Conservation (phyloP, 116 monocot species). For the Posidonia oceanica region DNA sequence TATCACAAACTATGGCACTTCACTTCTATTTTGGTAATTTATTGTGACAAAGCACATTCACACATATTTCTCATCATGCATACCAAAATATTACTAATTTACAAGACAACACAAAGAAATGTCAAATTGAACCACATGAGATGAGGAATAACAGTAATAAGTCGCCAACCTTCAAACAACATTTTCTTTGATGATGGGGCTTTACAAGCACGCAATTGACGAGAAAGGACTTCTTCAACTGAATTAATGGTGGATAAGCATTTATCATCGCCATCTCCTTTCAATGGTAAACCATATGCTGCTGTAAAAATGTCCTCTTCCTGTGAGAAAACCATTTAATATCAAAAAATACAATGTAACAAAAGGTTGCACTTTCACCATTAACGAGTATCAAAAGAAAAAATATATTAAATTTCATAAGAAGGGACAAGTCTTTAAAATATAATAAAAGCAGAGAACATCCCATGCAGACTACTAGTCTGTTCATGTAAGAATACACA, state of each 20-base stretch:
- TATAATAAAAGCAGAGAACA: too few relatives aligned
- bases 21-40: too few relatives aligned
- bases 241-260: slow-evolving; percentile 70
- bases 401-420: too few relatives aligned
- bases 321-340: slow-evolving; percentile 24
- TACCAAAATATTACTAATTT: too few relatives aligned
- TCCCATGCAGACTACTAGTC: too few relatives aligned
- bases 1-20: too few relatives aligned
- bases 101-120: background rate
- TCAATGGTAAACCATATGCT: slow-evolving; percentile 85
- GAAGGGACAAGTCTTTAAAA: too few relatives aligned
- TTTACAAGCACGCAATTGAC: slow-evolving; percentile 81
- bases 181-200: slow-evolving; percentile 56
- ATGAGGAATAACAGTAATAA: background rate
- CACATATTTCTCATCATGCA: too few relatives aligned
- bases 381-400: too few relatives aligned
- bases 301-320: slow-evolving; percentile 94
- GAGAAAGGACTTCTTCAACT: slow-evolving; percentile 83
- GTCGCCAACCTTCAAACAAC: slow-evolving; percentile 46
- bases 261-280: slow-evolving; percentile 81
- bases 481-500: too few relatives aligned
- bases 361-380: too few relatives aligned
- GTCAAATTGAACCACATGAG: background rate
- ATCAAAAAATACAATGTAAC: background rate
- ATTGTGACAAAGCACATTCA: too few relatives aligned